phyloP scores from a whole-genome alignment of 352 stramenopile species.

The Aphanomyces cochlioides region DNA sequence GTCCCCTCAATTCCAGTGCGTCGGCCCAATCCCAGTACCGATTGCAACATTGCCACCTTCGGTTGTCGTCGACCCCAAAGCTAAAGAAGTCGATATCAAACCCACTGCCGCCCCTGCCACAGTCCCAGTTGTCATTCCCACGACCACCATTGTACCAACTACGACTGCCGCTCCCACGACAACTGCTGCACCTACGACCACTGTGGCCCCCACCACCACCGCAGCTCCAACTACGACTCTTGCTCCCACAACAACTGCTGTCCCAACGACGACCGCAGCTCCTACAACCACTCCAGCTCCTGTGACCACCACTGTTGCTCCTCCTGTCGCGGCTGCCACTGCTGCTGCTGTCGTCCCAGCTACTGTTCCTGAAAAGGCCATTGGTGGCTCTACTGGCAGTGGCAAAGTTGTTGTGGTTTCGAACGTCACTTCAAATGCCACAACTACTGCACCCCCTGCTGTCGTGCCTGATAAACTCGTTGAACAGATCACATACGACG shows the following conservation, averaged over 20 bases:
- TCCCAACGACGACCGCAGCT: slow-evolving; percentile 7
- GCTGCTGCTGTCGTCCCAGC: background rate
- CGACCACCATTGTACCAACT: background rate
- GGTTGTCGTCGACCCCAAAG: background rate
- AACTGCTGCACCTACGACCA: background rate
- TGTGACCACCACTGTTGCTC: background rate
- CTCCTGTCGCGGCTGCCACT: background rate
- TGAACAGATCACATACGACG: background rate
- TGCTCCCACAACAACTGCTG: slow-evolving; percentile 9
- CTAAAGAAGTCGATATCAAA: slow-evolving; percentile 17
- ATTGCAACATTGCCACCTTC: slow-evolving; percentile 14
- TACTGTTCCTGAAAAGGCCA: too few species aligned
- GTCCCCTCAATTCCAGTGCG: slow-evolving; percentile 22
- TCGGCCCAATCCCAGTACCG: slow-evolving; percentile 10
- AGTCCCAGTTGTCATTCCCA: too few species aligned
- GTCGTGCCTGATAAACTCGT: background rate
- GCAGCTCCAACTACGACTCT: background rate
- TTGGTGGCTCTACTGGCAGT: too few species aligned
- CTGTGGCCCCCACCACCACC: background rate
- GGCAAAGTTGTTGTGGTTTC: too few species aligned
- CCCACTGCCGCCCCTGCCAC: background rate
- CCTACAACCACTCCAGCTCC: background rate
- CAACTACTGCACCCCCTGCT: background rate
- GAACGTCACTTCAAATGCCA: background rate
- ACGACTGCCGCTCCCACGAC: background rate